These are phyloP conservation scores for Cercospora sesami DNA, from an alignment of 2,329 filamentous ascomycete genomes.

Conservation along the genomic window DNA sequence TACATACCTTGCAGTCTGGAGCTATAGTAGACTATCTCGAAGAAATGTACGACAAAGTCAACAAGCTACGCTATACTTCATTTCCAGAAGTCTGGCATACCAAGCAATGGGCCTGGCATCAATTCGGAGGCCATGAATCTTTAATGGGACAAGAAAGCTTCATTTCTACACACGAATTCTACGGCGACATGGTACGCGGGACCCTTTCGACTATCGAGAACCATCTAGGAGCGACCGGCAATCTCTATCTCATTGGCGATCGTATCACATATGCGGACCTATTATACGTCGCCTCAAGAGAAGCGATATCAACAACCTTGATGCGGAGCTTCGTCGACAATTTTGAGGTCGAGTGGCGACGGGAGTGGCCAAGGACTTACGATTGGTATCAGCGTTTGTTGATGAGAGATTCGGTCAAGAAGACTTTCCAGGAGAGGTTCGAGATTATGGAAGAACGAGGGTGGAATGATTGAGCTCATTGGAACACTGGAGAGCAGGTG, in stretches of 20 bases:
- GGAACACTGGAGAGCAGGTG: neutral
- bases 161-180: slow-evolving; percentile 8
- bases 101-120: slow-evolving; percentile 39
- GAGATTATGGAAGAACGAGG: slow-evolving; percentile 13
- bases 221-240: slow-evolving; percentile 38
- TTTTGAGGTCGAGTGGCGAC: slow-evolving; percentile 10
- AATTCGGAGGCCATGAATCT: slow-evolving; percentile 39
- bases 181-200: neutral
- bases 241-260: slow-evolving; percentile 46
- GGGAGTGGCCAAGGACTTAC: slow-evolving; percentile 8
- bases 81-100: slow-evolving; percentile 31
- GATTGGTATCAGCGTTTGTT: slow-evolving; percentile 17
- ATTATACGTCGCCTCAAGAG: slow-evolving; percentile 23
- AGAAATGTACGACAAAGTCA: slow-evolving; percentile 38
- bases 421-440: slow-evolving; percentile 1
- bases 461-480: neutral
- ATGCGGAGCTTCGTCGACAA: slow-evolving; percentile 10
- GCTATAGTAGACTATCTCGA: slow-evolving; percentile 38
- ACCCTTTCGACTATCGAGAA: slow-evolving; percentile 46
- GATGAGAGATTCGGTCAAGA: neutral
- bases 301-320: neutral
- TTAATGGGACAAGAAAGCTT: slow-evolving; percentile 48
- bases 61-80: slow-evolving; percentile 33
- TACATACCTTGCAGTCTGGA: slow-evolving; percentile 27
- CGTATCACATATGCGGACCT: slow-evolving; percentile 48